These are phyloP conservation scores for Leucocoprinus leucothites DNA, from an alignment of 768 basidiomycete species.

Conservation along the genomic window DNA sequence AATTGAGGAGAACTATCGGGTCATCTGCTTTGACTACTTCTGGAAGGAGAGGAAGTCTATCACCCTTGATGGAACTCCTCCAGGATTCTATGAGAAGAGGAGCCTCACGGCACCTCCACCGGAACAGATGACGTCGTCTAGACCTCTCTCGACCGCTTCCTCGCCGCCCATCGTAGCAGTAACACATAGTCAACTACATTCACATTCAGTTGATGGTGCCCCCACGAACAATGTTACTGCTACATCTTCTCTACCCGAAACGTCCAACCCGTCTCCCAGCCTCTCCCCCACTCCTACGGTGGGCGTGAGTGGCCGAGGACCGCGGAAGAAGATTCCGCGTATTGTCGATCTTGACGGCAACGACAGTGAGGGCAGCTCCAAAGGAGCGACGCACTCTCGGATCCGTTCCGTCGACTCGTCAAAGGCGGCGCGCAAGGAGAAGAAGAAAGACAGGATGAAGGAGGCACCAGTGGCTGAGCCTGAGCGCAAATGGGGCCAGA, in stretches of 20 bases:
- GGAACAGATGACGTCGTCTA: constrained; percentile 49
- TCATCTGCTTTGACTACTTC: constrained; percentile 82
- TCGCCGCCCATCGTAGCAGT: constrained; percentile 65
- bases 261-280: constrained; percentile 44
- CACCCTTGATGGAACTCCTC: constrained; percentile 68
- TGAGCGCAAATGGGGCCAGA: constrained; percentile 18
- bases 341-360: constrained; percentile 76
- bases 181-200: constrained; percentile 32
- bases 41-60: constrained; percentile 79
- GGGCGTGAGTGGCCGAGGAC: constrained; percentile 37
- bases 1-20: constrained; percentile 68
- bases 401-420: constrained; percentile 27
- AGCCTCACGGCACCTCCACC: constrained; percentile 47
- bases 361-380: constrained; percentile 30
- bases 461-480: neutral
- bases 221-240: neutral
- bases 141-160: constrained; percentile 44
- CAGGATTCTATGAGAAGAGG: constrained; percentile 70
- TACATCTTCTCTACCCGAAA: constrained; percentile 25
- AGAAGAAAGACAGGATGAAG: constrained; percentile 18
- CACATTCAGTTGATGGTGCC: constrained; percentile 10
- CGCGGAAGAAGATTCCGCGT: constrained; percentile 64
- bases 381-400: constrained; percentile 26
- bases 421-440: constrained; percentile 9
- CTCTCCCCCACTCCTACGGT: constrained; percentile 32